phyloP scores from a whole-genome alignment of 768 basidiomycete genomes.

The Leccinum imitatum region DNA sequence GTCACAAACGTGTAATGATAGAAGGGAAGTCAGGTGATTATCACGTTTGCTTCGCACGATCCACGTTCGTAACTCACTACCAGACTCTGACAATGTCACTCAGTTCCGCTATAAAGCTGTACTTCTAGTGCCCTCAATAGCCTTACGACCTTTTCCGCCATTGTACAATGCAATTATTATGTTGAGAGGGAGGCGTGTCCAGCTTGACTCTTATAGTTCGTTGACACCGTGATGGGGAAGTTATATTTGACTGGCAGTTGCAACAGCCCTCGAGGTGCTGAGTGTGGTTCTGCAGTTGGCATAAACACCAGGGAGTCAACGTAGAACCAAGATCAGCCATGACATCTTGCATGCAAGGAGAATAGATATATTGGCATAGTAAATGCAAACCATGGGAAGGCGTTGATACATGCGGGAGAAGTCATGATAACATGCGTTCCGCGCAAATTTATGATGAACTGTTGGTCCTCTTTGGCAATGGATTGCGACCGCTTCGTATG shows the following conservation, averaged over 20 bases:
- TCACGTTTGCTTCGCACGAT: neutral
- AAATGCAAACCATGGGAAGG: neutral
- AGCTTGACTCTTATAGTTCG: neutral
- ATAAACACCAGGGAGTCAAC: too few relatives aligned
- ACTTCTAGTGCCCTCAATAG: neutral
- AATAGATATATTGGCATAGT: neutral
- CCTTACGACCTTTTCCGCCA: neutral
- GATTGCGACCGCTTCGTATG: neutral
- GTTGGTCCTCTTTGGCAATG: neutral
- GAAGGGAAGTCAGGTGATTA: neutral
- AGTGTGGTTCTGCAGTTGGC: neutral
- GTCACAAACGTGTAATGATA: neutral
- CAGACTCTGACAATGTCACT: neutral
- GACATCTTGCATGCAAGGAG: neutral
- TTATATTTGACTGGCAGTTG: neutral
- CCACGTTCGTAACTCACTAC: neutral
- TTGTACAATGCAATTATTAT: neutral
- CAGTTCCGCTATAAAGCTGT: neutral
- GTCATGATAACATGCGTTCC: neutral
- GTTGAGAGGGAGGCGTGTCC: neutral
- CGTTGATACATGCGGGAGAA: neutral
- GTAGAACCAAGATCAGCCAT: neutral
- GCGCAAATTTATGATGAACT: slow-evolving; percentile 3
- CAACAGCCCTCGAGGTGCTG: neutral
- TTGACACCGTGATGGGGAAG: neutral